Percentiles rank a stretch among this genome's conserved stretches.
Evolutionary conservation across 202 grass and related monocot species (phyloP).

Genomic region (Hordeum pubiflorum): DNA sequence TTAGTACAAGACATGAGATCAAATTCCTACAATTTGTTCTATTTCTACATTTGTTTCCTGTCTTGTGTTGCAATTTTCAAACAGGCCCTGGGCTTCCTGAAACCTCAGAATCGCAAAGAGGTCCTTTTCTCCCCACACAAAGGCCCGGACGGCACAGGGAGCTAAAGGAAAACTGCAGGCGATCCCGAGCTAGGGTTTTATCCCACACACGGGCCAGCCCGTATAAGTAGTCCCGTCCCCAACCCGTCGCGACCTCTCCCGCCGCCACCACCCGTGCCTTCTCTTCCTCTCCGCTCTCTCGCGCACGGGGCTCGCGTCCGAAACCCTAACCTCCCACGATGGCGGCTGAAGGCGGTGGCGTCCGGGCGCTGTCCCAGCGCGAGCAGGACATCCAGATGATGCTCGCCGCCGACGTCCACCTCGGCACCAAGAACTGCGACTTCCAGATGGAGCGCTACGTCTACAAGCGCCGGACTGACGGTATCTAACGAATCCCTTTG

Average conservation of each 20-base stretch:
- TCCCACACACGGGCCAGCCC: slow-evolving; percentile 9
- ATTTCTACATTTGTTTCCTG: too few species aligned
- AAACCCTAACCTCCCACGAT: slow-evolving; percentile 7
- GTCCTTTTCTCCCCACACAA: background rate
- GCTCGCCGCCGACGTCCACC: slow-evolving; percentile 84
- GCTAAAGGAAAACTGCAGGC: background rate
- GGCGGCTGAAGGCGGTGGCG: slow-evolving; percentile 19
- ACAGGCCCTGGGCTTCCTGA: background rate
- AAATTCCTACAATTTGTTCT: too few species aligned
- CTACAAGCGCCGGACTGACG: slow-evolving; percentile 67
- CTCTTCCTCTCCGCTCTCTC: slow-evolving; percentile 3
- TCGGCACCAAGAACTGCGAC: slow-evolving; percentile 97
- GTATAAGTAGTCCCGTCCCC: slow-evolving; percentile 31
- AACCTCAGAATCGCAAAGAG: background rate
- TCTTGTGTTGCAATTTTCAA: too few species aligned
- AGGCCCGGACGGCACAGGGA: background rate
- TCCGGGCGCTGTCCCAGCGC: slow-evolving; percentile 38
- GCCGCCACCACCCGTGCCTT: slow-evolving; percentile 36
- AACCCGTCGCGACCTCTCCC: slow-evolving; percentile 9
- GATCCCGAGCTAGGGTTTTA: slow-evolving; percentile 50
- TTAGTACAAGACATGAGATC: too few species aligned
- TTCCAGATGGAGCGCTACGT: slow-evolving; percentile 99
- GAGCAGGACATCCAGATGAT: slow-evolving; percentile 85
- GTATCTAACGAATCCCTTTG: slow-evolving; percentile 23
- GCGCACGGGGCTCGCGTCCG: slow-evolving; percentile 4